Base-by-base conservation (phyloP, 75 land plant species). In the Ceratopteris richardii region DNA sequence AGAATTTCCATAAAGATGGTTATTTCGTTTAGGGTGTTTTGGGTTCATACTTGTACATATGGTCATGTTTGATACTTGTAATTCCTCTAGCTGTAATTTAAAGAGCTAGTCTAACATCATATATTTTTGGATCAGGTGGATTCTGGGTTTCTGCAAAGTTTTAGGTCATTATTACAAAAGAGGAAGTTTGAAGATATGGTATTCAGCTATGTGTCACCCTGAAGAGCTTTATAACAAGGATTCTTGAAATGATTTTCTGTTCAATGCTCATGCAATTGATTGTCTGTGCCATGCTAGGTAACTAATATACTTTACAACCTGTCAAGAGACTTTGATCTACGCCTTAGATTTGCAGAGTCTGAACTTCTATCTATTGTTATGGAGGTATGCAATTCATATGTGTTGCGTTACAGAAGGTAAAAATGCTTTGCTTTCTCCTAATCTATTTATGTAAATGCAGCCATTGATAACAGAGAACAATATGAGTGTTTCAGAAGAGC, bases 121-220 rank as follows among this genome's bases (percentile, higher is more conserved):
- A n/a, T 22, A 5, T 53, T 64, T 18, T n/a, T 1, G 41, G 16
- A 40, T 27, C 65, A 65, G 67, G 61, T 65, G 22, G 22, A 54
- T 10, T 65, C 61, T 41, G 29, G 39, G 2, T 17, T 65, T 37
- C 19, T 65, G 51, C 67, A 29, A 1, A 56, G 37, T 12, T 18
- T 65, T 7, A 41, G 16, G 18, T 16, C 16, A 31, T 30, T 56
- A n/a, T 17, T 65, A 5, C 54, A 56, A 23, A 33, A 65, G 44
- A 36, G 41, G 39, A 65, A 65, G 40, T 56, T 54, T 56, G 60
- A 65, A 22, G 61, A 47, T 56, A n/a, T 56, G 63, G 67, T 65
- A 23, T 24, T n/a, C n/a, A n/a, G n/a, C 11, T 14, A 20, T 11
- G 11, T 11, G 20, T 52, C 54, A 52, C 54, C 11, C 54, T 14